Base-by-base conservation (phyloP, 345 rosid species). In the Mangifera indica region DNA sequence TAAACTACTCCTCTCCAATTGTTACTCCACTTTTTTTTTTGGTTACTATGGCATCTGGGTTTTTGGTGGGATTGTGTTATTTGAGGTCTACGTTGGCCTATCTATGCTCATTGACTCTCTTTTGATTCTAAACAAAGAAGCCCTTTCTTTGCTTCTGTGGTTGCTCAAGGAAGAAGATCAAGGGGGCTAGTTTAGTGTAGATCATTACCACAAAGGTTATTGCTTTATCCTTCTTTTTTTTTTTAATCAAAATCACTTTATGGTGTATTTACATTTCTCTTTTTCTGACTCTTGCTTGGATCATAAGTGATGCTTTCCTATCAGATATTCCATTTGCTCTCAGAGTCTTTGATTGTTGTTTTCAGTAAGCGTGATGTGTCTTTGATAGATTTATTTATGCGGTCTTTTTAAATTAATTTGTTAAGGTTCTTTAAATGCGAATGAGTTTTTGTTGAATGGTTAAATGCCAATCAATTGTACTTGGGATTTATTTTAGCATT, bases 261-360 rank as follows among this genome's bases (percentile, higher is more conserved):
- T 58, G 24, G 73, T 26, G 51, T 63, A 3, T 57, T 78, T 59
- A 45, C 76, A 69, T 74, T 76, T 77, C 71, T 82, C 77, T 81
- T 76, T 79, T 62, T 77, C 79, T 78, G 70, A 77, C 79, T 81
- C 81, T 89, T 88, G 72, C 96, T 91, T 91, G 81, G 81, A 80
- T 85, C 82, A 70, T 72, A 88, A 88, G 91, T 82, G 96, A 89
- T 93, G 86, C 96, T 79, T 74, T 76, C 60, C 29, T 26, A 40
- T 67, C 29, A 46, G 24, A 26, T 71, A 66, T 82, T 82, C 69
- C 59, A 63, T 56, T 72, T 67, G 73, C 72, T 29, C 32, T 72
- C 73, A 25, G 18, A 7, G 26, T 63, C 75, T 46, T 67, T 15
- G 25, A 17, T 46, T 48, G 62, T 44, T 73, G 25, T 9, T 76